phyloP scores from a whole-genome alignment of 805 yeast species.

The Starmerella gropengiesseri region DNA sequence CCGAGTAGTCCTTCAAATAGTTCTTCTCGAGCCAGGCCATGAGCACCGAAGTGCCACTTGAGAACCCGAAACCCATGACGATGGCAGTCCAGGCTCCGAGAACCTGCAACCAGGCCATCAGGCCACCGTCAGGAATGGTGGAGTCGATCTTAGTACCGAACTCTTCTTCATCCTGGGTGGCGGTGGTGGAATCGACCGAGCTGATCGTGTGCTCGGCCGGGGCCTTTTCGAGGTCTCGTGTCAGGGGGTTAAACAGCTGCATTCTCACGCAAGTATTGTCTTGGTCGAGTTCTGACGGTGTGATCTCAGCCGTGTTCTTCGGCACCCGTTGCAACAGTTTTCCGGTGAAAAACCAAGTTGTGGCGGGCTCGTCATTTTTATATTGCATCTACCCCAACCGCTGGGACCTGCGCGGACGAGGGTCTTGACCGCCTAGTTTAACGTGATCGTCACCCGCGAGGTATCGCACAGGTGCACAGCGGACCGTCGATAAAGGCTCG shows the following conservation, averaged over 20 bases:
- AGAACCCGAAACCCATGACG: slow-evolving; percentile 49
- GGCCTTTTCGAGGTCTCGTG: slow-evolving; percentile 1
- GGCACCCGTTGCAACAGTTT: slow-evolving; percentile 20
- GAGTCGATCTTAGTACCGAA: slow-evolving; percentile 19
- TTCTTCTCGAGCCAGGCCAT: slow-evolving; percentile 53
- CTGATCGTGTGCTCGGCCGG: neutral
- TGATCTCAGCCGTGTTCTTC: slow-evolving; percentile 12
- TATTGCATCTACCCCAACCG: too few species aligned
- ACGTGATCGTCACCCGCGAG: too few species aligned
- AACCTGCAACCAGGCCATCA: slow-evolving; percentile 43
- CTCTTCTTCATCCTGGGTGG: slow-evolving; percentile 5
- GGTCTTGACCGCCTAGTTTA: too few species aligned
- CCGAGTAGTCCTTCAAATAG: slow-evolving; percentile 32
- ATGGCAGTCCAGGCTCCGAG: slow-evolving; percentile 51
- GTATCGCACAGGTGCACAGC: too few species aligned
- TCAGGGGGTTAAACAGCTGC: slow-evolving; percentile 4
- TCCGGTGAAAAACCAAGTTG: too few species aligned
- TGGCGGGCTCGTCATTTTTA: too few species aligned
- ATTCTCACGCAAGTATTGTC: slow-evolving; percentile 23
- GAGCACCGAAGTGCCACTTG: slow-evolving; percentile 56
- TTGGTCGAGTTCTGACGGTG: slow-evolving; percentile 22
- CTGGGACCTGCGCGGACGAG: too few species aligned
- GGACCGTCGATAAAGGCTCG: too few species aligned
- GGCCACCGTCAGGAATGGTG: slow-evolving; percentile 42
- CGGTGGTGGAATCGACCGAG: neutral